phyloP scores from a whole-genome alignment of 2,329 filamentous ascomycete species.

The Pseudocercospora macadamiae region DNA sequence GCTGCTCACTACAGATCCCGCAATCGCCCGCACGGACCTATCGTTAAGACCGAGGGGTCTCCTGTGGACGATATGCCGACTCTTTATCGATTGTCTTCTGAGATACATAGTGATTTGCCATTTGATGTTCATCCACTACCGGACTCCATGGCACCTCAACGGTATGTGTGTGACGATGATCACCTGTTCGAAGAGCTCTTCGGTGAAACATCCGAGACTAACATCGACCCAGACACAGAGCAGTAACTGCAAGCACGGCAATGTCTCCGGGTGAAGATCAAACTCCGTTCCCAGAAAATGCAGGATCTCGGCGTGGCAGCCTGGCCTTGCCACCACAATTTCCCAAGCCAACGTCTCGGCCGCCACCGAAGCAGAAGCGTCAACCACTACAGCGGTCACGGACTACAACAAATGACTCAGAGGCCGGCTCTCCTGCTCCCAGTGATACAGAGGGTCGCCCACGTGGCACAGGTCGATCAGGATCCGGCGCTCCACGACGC shows the following conservation, averaged over 20 bases:
- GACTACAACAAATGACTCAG: slow-evolving; percentile 33
- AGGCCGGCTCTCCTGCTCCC: slow-evolving; percentile 41
- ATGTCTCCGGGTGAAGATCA: slow-evolving; percentile 18
- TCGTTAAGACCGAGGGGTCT: slow-evolving; percentile 34
- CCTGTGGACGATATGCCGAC: slow-evolving; percentile 22
- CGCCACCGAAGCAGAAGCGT: slow-evolving; percentile 36
- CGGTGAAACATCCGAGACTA: slow-evolving; percentile 14
- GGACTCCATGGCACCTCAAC: slow-evolving; percentile 23
- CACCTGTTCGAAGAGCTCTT: slow-evolving; percentile 21
- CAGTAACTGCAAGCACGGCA: slow-evolving; percentile 5
- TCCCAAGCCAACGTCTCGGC: slow-evolving; percentile 18
- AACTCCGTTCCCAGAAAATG: slow-evolving; percentile 14
- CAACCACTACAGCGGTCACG: slow-evolving; percentile 36
- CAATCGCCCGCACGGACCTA: slow-evolving; percentile 23
- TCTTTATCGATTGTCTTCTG: slow-evolving; percentile 12
- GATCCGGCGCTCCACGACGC: slow-evolving; percentile 64
- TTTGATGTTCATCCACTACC: slow-evolving; percentile 6
- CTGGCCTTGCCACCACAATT: slow-evolving; percentile 39
- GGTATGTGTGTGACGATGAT: slow-evolving; percentile 33
- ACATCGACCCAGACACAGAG: slow-evolving; percentile 5
- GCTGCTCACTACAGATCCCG: slow-evolving; percentile 39
- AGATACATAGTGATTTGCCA: slow-evolving; percentile 9
- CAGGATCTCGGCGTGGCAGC: slow-evolving; percentile 36
- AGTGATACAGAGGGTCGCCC: slow-evolving; percentile 38
- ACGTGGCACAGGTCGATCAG: slow-evolving; percentile 37